These are phyloP conservation scores for Massariosphaeria phaeospora DNA, from an alignment of 495 filamentous ascomycete genomes.

Conservation along the genomic window DNA sequence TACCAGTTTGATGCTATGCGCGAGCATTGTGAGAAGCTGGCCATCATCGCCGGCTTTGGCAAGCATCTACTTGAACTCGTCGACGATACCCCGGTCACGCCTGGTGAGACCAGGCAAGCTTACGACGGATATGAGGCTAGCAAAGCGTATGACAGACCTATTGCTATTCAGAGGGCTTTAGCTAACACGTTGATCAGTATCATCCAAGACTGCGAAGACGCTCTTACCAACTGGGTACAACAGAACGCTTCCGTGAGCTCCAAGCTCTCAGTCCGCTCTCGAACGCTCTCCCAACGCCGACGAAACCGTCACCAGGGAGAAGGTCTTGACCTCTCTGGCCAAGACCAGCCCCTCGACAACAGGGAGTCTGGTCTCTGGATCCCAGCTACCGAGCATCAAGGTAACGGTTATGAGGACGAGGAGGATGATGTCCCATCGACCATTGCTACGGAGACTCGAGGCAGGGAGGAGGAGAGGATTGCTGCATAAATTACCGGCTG, in stretches of 20 bases:
- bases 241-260: conserved; percentile 82
- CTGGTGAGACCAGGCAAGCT: conserved; percentile 89
- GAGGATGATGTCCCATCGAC: conserved; percentile 55
- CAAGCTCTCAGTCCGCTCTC: conserved; percentile 76
- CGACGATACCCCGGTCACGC: conserved; percentile 94
- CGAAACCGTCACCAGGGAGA: conserved; percentile 59
- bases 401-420: conserved; percentile 53
- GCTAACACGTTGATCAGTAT: conserved; percentile 51
- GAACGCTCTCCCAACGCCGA: conserved; percentile 79
- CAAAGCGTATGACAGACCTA: conserved; percentile 58
- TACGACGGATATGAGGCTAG: conserved; percentile 98
- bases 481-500: conserved; percentile 22
- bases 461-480: conserved; percentile 57
- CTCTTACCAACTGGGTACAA: conserved; percentile 92
- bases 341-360: conserved; percentile 78
- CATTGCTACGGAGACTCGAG: conserved; percentile 54
- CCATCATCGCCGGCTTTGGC: conserved; percentile 93
- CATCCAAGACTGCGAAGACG: conserved; percentile 97
- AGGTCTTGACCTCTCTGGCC: conserved; percentile 71
- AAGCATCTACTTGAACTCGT: conserved; percentile 94
- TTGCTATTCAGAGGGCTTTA: not conserved
- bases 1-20: conserved; percentile 98
- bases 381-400: conserved; percentile 69
- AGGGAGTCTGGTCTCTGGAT: conserved; percentile 80
- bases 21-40: conserved; percentile 97